Evolutionary conservation across 768 basidiomycete genomes (phyloP), one percentile per base, ranked within the genome.

Genomic region (Panellus pusillus): DNA sequence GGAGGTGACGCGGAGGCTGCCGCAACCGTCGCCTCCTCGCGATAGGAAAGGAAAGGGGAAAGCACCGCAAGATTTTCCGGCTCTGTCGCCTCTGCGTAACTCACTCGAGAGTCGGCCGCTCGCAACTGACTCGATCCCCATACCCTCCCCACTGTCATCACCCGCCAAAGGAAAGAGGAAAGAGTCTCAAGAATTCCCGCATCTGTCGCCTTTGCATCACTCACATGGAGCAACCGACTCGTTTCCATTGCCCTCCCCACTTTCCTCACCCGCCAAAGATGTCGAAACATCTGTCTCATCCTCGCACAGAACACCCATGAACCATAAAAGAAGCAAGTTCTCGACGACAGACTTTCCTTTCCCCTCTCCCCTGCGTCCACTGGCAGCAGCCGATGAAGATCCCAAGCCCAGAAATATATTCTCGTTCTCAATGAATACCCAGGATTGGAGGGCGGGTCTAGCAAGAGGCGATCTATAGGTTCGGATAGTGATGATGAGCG

Each of bases 371-470:
- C 27, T 47, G 9, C 32, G 32, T 14, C 7, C 32, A 24, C 24
- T 24, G 24, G 24, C n/a, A 17, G 47, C 38, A 15, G 18, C 14
- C 24, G 44, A 32, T 4, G 19, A 9, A 12, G 35, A 38, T 43
- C 12, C 29, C 42, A 55, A 55, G 39, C 43, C 4, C 9, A n/a
- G 7, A 17, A 39, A 49, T 27, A 32, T 29, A 28, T 41, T 19
- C 9, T 53, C 58, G 28, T 61, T 61, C 40, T 55, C 59, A n/a
- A 61, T 61, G 55, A 41, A 46, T 43, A 42, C 28, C 20, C 42
- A 55, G 27, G 3, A 1, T 8, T 49, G 42, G 43, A 36, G 27
- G 29, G 13, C 19, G 47, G 38, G 13, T 28, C 52, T 2, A 32
- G 40, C 20, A 61, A 61, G 43, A 42, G 59, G 41, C 47, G 52